A percentile compares a stretch with the other conserved stretches of the same genome.
Conservation (phyloP, 495 filamentous ascomycete genomes). For the Daldinia concentrica region DNA sequence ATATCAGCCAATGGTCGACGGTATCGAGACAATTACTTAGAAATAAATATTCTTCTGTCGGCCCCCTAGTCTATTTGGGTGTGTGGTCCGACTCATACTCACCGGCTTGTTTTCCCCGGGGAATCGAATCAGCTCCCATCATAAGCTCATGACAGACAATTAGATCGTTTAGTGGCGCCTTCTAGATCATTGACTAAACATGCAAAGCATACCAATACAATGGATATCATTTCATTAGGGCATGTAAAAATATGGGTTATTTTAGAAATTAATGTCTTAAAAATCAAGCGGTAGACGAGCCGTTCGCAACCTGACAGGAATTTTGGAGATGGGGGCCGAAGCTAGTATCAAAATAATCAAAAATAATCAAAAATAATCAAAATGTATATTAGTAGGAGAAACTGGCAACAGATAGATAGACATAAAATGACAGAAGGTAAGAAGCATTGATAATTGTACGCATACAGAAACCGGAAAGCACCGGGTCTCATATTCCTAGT, state of each 20-base stretch:
- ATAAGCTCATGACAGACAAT: constrained; percentile 19
- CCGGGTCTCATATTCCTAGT: not conserved
- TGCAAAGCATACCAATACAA: constrained; percentile 10
- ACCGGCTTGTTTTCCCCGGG: constrained; percentile 29
- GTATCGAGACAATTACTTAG: constrained; percentile 12
- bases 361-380: not conserved
- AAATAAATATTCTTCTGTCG: constrained; percentile 20
- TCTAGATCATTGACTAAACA: constrained; percentile 19
- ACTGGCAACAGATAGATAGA: too few relatives aligned
- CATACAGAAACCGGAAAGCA: not conserved
- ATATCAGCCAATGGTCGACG: constrained; percentile 29
- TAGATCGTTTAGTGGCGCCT: constrained; percentile 12
- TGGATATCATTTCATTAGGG: not conserved
- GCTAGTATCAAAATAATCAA: not conserved
- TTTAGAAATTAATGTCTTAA: not conserved
- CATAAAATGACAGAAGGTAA: not conserved
- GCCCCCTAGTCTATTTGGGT: constrained; percentile 31
- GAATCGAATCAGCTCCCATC: constrained; percentile 28
- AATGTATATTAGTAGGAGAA: not conserved
- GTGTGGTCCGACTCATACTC: constrained; percentile 27
- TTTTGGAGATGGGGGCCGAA: not conserved
- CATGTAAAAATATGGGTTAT: not conserved
- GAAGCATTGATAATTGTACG: not conserved
- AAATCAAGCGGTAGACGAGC: not conserved
- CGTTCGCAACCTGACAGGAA: not conserved